phyloP scores from a whole-genome alignment of 148 eudicot genomes.

The Fallopia convolvulus region DNA sequence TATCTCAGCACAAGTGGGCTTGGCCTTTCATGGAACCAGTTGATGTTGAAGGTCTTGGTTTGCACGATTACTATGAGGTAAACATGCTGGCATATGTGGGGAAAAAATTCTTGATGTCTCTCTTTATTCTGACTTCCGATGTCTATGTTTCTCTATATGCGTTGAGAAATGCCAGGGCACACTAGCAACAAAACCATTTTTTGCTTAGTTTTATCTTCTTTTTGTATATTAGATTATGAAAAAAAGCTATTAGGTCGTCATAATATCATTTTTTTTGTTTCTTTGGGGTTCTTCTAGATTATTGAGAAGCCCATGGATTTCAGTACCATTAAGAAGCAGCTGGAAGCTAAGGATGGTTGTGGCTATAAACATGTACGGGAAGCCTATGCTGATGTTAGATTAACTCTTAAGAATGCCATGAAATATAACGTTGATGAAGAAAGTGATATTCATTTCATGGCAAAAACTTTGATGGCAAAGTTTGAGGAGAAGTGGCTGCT shows the following conservation, averaged over 20 bases:
- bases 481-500: conserved; percentile 86
- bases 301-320: conserved; percentile 96
- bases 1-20: conserved; percentile 80
- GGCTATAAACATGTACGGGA: conserved; percentile 80
- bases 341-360: conserved; percentile 77
- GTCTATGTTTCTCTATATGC: background rate
- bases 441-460: conserved; percentile 68
- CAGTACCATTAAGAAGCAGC: conserved; percentile 70
- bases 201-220: background rate
- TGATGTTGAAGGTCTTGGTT: conserved; percentile 72
- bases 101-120: no score
- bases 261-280: conserved; percentile 12
- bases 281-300: conserved; percentile 30
- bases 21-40: conserved; percentile 95
- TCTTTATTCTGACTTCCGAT: background rate
- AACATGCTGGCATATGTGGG: background rate
- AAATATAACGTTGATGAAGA: conserved; percentile 78
- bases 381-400: conserved; percentile 65
- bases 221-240: background rate
- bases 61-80: conserved; percentile 83
- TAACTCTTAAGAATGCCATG: conserved; percentile 79
- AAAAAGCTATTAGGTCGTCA: background rate
- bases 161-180: background rate
- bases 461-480: conserved; percentile 55
- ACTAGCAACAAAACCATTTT: conserved; percentile 6